Evolutionary conservation across 768 basidiomycete species (phyloP), one percentile per base, ranked within the genome.

Genomic region (Hericium coralloides): DNA sequence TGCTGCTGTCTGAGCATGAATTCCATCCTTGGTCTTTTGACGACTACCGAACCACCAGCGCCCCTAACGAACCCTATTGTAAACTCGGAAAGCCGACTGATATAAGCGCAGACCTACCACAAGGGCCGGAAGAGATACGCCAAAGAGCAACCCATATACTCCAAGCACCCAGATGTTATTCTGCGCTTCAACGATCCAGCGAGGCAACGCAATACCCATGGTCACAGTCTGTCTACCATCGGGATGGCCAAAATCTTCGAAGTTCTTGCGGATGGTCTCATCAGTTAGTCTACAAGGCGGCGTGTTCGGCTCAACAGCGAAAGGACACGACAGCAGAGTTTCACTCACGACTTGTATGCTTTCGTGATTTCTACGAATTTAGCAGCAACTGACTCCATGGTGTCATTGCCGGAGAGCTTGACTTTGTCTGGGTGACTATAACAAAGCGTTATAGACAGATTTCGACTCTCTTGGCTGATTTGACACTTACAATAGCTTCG

Each of bases 21-120:
- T 79, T 43, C 93, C 92, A 61, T 99, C 97, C 70, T 97, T 95
- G 15, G 97, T 99, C 70, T 82, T 85, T 61, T 83, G 78, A 56
- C 89, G 79, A 63, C 84, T 90, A 4, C 92, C 91, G 66, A 98
- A 99, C 97, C 97, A 99, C 97, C 97, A 98, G 37, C 85, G 82
- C 14, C 92, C 89, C 85, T 87, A 50, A 26, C 25, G 12, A 10
- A 25, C 18, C 17, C 43, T 63, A 8, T 53, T 45, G 26, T 48
- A 1, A 49, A 26, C 26, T 38, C 20, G 22, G n/a, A 12, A 38
- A 49, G 12, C 39, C 38, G 17, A 20, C 26, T 26, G 5, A 7
- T 9, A 0, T n/a, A 22, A 23, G 22, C 22, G 37, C 12, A 7
- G 22, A 73, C 77, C 49, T 67, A 83, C 90, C 54, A 99, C 95